Conservation (phyloP, 306 rosid genomes). For the Hippophae gyantsensis region DNA sequence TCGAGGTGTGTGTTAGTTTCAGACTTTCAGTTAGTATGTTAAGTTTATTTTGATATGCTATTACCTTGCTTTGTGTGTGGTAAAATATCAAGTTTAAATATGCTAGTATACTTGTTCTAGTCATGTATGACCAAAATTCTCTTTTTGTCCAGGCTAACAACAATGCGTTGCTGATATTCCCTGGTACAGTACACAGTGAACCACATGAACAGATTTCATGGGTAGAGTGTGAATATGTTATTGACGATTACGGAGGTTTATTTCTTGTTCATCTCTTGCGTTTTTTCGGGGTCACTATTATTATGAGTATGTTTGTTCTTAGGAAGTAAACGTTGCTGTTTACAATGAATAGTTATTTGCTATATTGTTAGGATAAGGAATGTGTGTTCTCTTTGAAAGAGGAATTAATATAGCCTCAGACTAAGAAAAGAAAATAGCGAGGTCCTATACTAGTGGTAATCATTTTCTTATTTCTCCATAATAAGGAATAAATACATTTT, state of each 20-base stretch:
- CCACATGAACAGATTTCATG: slow-evolving; percentile 82
- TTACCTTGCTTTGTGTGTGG: too few relatives aligned
- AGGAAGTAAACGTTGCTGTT: too few relatives aligned
- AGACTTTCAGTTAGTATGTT: too few relatives aligned
- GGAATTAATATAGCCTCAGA: too few relatives aligned
- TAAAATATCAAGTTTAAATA: too few relatives aligned
- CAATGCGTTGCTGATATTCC: slow-evolving; percentile 75
- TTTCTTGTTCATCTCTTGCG: slow-evolving; percentile 12
- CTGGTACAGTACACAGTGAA: slow-evolving; percentile 77
- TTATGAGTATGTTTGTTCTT: slow-evolving; percentile 13
- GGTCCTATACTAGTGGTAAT: too few relatives aligned
- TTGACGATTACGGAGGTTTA: slow-evolving; percentile 75
- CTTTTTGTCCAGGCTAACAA: slow-evolving; percentile 57
- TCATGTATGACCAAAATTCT: slow-evolving; percentile 18
- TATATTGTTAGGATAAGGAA: too few relatives aligned
- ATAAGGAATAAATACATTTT: too few relatives aligned
- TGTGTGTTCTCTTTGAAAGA: too few relatives aligned
- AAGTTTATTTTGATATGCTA: too few relatives aligned
- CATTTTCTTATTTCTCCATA: too few relatives aligned
- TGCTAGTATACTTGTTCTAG: slow-evolving; percentile 10
- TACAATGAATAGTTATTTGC: background rate
- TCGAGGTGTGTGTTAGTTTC: slow-evolving; percentile 47
- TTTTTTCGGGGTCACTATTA: background rate
- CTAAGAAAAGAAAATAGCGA: too few relatives aligned
- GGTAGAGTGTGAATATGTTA: slow-evolving; percentile 56